phyloP scores from a whole-genome alignment of 2,329 filamentous ascomycete species.

The Fusarium domesticum region DNA sequence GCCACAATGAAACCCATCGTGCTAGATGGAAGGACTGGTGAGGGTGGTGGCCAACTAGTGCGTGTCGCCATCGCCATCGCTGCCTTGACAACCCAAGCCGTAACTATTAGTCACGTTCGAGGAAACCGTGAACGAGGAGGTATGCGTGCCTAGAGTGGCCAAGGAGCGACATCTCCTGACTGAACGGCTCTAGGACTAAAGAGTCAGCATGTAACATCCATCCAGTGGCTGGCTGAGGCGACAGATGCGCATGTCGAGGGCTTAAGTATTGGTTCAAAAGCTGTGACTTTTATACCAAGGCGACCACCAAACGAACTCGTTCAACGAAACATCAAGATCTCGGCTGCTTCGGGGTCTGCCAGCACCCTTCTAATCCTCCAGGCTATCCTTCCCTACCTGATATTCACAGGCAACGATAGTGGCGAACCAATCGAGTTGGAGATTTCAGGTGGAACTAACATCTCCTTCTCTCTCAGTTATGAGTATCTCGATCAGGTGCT shows the following conservation, averaged over 20 bases:
- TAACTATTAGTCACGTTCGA: conserved; percentile 54
- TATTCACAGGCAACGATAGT: conserved; percentile 50
- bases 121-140: conserved; percentile 47
- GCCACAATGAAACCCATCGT: conserved; percentile 38
- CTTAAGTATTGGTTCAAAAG: conserved; percentile 49
- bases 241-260: conserved; percentile 51
- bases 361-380: conserved; percentile 59
- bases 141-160: conserved; percentile 13
- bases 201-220: conserved; percentile 56
- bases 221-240: conserved; percentile 51
- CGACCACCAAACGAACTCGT: conserved; percentile 38
- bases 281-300: conserved; percentile 46
- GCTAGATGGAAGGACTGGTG: conserved; percentile 56
- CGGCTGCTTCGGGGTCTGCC: conserved; percentile 48
- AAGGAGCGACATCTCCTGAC: neutral
- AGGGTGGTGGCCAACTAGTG: conserved; percentile 61
- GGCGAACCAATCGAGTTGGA: conserved; percentile 46
- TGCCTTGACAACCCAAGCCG: conserved; percentile 51
- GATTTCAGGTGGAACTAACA: conserved; percentile 59
- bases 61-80: conserved; percentile 55
- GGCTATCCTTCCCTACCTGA: conserved; percentile 56
- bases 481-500: conserved; percentile 63
- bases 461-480: conserved; percentile 54
- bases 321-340: conserved; percentile 47
- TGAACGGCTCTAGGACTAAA: conserved; percentile 49